Conservation (phyloP, 176 grass and related monocot species). For the Ensete ventricosum region DNA sequence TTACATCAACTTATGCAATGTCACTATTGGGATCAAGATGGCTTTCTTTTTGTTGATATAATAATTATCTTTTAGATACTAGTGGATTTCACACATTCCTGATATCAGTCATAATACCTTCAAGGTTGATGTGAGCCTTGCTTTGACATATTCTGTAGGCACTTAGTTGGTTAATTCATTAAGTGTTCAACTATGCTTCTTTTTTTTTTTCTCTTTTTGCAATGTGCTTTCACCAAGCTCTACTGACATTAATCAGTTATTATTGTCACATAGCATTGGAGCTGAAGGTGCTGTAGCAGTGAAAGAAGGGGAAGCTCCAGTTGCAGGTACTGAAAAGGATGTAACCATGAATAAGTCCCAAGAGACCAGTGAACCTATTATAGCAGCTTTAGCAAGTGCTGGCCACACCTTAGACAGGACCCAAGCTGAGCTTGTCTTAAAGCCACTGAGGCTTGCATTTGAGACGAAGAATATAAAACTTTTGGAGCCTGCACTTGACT, state of each 20-base stretch:
- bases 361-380: constrained; percentile 35
- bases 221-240: neutral
- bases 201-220: neutral
- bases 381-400: constrained; percentile 65
- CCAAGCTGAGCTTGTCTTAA: constrained; percentile 88
- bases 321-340: constrained; percentile 8
- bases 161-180: neutral
- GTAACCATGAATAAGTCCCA: constrained; percentile 19
- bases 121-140: neutral
- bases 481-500: constrained; percentile 90
- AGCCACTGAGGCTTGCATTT: constrained; percentile 89
- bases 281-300: constrained; percentile 3
- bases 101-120: neutral
- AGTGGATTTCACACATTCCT: neutral
- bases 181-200: neutral
- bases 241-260: neutral
- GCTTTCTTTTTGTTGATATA: constrained; percentile 1
- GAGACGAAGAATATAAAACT: constrained; percentile 95
- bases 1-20: neutral
- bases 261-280: neutral
- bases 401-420: constrained; percentile 67
- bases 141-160: neutral
- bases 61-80: neutral
- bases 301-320: constrained; percentile 17
- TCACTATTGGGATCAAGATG: neutral